Percentiles rank a stretch among this genome's conserved stretches.
Conservation (phyloP, 371 early-diverging fungal genomes). For the Basidiobolus meristosporus region DNA sequence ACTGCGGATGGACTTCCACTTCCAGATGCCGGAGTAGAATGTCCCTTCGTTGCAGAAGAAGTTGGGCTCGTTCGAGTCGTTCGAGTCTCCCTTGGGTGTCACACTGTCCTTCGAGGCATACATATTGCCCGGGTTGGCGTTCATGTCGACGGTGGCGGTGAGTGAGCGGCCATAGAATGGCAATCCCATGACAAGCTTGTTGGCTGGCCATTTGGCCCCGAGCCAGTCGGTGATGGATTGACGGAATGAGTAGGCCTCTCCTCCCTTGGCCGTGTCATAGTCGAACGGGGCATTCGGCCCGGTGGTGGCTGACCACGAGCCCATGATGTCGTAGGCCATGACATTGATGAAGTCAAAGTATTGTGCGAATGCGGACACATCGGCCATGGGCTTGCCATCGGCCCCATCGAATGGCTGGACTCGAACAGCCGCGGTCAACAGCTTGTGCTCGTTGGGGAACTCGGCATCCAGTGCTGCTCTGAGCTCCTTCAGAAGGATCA, state of each 20-base stretch:
- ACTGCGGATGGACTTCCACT: constrained; percentile 36
- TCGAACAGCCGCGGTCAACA: constrained; percentile 51
- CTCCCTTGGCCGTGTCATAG: constrained; percentile 13
- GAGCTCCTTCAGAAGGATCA: constrained; percentile 36
- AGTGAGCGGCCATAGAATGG: constrained; percentile 36
- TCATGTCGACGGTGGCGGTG: constrained; percentile 8
- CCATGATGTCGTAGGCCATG: constrained; percentile 32
- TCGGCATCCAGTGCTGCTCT: constrained; percentile 27
- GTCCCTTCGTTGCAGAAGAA: constrained; percentile 12
- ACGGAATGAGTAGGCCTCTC: constrained; percentile 6
- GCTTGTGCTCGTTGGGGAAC: constrained; percentile 14
- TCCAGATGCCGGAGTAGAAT: constrained; percentile 42
- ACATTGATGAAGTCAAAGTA: constrained; percentile 32
- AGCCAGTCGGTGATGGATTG: constrained; percentile 21
- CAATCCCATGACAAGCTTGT: constrained; percentile 32
- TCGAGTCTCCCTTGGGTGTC: constrained; percentile 18
- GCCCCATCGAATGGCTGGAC: constrained; percentile 37
- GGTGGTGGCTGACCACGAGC: constrained; percentile 29
- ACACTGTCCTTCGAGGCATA: constrained; percentile 6
- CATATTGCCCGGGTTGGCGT: constrained; percentile 7
- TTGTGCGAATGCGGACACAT: constrained; percentile 31
- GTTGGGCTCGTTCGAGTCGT: constrained; percentile 27
- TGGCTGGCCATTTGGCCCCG: constrained; percentile 29
- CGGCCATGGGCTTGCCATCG: constrained; percentile 24
- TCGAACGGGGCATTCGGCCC: constrained; percentile 46